Conservation (phyloP, 768 basidiomycete genomes). For the Favolaschia claudopus region DNA sequence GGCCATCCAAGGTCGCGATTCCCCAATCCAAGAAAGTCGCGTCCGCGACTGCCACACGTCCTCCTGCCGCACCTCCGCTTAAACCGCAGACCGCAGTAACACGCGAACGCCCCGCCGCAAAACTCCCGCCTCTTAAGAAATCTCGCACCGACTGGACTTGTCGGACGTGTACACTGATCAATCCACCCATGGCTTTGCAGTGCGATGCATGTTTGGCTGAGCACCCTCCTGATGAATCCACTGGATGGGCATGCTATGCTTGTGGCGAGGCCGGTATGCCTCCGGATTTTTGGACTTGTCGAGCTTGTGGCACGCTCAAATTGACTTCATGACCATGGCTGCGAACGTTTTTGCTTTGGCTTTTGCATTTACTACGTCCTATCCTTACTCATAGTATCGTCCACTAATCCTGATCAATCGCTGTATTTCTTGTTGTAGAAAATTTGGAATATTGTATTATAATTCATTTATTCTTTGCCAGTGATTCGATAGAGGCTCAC, state of each 20-base stretch:
- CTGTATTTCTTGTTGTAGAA: not conserved
- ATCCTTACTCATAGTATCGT: no score
- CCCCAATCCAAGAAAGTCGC: slow-evolving; percentile 15
- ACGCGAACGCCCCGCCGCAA: slow-evolving; percentile 9
- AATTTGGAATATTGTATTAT: not conserved
- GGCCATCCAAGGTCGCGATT: slow-evolving; percentile 32
- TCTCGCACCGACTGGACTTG: slow-evolving; percentile 57
- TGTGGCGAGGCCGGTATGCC: slow-evolving; percentile 72
- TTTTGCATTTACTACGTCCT: no score
- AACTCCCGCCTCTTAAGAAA: slow-evolving; percentile 3
- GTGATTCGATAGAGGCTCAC: slow-evolving; percentile 57
- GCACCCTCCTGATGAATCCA: slow-evolving; percentile 43
- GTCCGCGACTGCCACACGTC: slow-evolving; percentile 14
- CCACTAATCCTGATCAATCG: not conserved
- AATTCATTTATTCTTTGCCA: slow-evolving; percentile 13
- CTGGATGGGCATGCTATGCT: slow-evolving; percentile 69
- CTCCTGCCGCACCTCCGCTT: not conserved
- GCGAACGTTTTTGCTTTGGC: no score
- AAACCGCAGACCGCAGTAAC: not conserved
- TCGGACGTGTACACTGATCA: slow-evolving; percentile 71
- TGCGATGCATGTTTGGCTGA: slow-evolving; percentile 67
- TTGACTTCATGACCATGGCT: slow-evolving; percentile 37
- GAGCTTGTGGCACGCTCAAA: slow-evolving; percentile 75
- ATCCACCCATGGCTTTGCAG: slow-evolving; percentile 52
- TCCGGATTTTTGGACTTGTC: slow-evolving; percentile 78